phyloP scores from a whole-genome alignment of 2,329 filamentous ascomycete genomes.

The Didymella glomerata region DNA sequence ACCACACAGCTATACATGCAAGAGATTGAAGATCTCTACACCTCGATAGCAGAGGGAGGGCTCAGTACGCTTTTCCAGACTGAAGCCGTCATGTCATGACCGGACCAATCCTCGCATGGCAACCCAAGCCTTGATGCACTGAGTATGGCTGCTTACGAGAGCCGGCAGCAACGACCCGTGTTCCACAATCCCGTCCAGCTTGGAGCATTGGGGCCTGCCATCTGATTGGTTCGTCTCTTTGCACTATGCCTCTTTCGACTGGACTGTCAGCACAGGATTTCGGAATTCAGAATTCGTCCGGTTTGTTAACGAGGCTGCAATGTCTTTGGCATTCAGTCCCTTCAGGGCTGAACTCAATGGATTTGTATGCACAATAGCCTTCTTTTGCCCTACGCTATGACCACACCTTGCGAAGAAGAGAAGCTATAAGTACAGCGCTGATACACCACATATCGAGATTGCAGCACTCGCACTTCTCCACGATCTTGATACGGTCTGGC shows the following conservation, averaged over 20 bases:
- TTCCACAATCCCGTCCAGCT: neutral
- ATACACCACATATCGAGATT: neutral
- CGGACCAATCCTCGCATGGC: neutral
- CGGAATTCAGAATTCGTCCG: slow-evolving; percentile 7
- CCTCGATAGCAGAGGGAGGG: slow-evolving; percentile 19
- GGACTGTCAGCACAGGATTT: slow-evolving; percentile 6
- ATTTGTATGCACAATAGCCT: neutral
- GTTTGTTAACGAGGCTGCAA: neutral
- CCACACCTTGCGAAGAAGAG: no score
- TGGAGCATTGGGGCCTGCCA: neutral
- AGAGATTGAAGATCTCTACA: slow-evolving; percentile 60
- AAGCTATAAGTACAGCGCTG: neutral
- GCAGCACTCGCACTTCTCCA: neutral
- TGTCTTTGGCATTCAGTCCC: neutral
- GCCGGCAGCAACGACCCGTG: neutral
- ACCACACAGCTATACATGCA: slow-evolving; percentile 54
- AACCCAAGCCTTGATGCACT: neutral
- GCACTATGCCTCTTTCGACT: neutral
- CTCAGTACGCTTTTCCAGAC: slow-evolving; percentile 23
- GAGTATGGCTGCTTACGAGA: neutral
- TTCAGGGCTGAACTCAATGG: neutral
- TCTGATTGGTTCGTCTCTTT: neutral
- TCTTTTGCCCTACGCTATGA: neutral
- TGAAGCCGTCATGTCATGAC: slow-evolving; percentile 3
- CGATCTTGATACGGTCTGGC: neutral